A percentile compares a stretch with the other conserved stretches of the same genome.
Conservation (phyloP, 495 filamentous ascomycete genomes). For the Copromyces sp. region DNA sequence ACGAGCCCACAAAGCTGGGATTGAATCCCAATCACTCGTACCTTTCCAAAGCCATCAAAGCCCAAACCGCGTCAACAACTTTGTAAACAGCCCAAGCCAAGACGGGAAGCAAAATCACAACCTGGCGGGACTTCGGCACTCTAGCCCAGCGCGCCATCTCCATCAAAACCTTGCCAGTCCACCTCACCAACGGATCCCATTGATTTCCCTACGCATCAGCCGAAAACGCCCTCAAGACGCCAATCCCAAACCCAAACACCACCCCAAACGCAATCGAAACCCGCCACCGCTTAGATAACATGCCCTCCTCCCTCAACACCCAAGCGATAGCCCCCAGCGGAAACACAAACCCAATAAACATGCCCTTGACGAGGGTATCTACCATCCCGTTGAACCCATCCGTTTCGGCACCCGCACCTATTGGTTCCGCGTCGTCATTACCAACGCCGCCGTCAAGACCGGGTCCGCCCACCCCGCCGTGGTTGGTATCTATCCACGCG, state of each 20-base stretch:
- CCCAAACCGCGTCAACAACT: not conserved
- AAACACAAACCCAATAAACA: conserved; percentile 89
- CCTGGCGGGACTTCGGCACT: not conserved
- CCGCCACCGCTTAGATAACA: conserved; percentile 73
- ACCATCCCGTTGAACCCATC: conserved; percentile 37
- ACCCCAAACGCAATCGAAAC: conserved; percentile 78
- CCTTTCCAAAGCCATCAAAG: not conserved
- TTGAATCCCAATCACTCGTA: not conserved
- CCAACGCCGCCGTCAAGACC: conserved; percentile 16
- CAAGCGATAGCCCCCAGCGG: conserved; percentile 76
- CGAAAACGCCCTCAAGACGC: conserved; percentile 30
- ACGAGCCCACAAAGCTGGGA: not conserved
- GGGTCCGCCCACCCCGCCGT: conserved; percentile 24
- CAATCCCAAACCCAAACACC: conserved; percentile 37
- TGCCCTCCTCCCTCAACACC: conserved; percentile 78
- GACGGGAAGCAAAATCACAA: not conserved
- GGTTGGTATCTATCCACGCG: conserved; percentile 78
- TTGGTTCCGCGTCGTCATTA: conserved; percentile 22
- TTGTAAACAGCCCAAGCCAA: not conserved
- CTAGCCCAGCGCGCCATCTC: not conserved
- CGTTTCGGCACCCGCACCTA: conserved; percentile 28
- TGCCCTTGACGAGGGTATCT: conserved; percentile 82
- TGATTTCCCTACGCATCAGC: conserved; percentile 15
- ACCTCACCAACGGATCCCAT: not conserved
- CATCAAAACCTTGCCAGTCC: not conserved